Conservation (phyloP, 2,329 filamentous ascomycete genomes). For the Pseudovirgaria hyperparasitica region DNA sequence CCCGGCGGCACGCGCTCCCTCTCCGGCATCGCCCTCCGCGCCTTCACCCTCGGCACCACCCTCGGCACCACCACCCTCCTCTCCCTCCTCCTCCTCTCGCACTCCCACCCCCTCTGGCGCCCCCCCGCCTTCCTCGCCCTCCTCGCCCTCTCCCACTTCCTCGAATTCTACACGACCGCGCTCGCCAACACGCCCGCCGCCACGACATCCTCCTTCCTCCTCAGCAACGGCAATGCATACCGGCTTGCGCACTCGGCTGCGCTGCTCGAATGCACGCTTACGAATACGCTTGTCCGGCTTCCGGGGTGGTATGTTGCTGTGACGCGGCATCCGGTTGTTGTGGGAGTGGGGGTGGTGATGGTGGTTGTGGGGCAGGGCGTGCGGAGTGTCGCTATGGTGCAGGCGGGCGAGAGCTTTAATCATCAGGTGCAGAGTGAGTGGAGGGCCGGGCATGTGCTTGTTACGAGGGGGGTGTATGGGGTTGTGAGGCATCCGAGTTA, state of each 20-base stretch:
- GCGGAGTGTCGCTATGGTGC: slow-evolving; percentile 73
- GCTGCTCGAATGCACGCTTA: slow-evolving; percentile 57
- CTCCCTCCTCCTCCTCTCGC: slow-evolving; percentile 15
- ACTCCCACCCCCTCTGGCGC: slow-evolving; percentile 40
- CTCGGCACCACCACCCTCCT: slow-evolving; percentile 21
- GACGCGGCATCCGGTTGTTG: slow-evolving; percentile 20
- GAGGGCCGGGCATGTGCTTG: slow-evolving; percentile 63
- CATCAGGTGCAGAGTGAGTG: slow-evolving; percentile 60
- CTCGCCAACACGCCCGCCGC: slow-evolving; percentile 66
- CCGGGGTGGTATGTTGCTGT: slow-evolving; percentile 34
- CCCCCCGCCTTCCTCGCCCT: slow-evolving; percentile 50
- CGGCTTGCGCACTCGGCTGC: slow-evolving; percentile 69
- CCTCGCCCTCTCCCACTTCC: slow-evolving; percentile 79
- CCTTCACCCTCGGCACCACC: slow-evolving; percentile 30
- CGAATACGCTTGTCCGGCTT: slow-evolving; percentile 42
- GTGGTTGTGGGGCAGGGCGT: slow-evolving; percentile 60
- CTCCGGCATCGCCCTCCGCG: slow-evolving; percentile 32
- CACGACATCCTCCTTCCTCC: slow-evolving; percentile 62
- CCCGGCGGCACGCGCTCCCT: slow-evolving; percentile 32
- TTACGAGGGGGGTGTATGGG: slow-evolving; percentile 70
- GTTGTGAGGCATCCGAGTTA: slow-evolving; percentile 77
- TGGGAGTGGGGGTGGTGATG: slow-evolving; percentile 47
- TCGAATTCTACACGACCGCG: slow-evolving; percentile 90
- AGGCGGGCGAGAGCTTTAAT: slow-evolving; percentile 86
- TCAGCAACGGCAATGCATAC: slow-evolving; percentile 77